Evolutionary conservation across 805 yeast species (phyloP).

Genomic region (Suhomyces faveliae): DNA sequence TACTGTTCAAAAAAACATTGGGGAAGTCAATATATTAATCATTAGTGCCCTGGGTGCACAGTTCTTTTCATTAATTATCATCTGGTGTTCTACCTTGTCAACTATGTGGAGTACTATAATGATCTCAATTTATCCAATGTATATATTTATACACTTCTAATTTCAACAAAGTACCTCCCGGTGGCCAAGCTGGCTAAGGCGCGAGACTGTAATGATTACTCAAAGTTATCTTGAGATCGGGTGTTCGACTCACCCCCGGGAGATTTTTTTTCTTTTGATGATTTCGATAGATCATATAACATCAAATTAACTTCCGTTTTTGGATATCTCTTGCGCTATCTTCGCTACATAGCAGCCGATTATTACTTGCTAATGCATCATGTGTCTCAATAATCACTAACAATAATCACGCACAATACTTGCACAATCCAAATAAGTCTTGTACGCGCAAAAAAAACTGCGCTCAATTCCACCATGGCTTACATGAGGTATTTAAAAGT

Average conservation of each 20-base stretch:
- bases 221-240: constrained; percentile 46
- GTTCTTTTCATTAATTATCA: no score
- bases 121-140: no score
- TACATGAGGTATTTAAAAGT: not conserved
- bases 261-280: constrained; percentile 21
- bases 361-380: not conserved
- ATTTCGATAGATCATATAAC: not conserved
- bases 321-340: not conserved
- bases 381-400: not conserved
- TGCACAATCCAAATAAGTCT: no score
- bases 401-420: not conserved
- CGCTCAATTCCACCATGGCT: not conserved
- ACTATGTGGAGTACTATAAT: no score
- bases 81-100: no score
- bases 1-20: no score
- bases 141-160: no score
- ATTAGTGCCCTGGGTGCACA: no score
- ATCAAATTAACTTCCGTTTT: not conserved
- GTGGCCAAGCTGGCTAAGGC: constrained; percentile 53
- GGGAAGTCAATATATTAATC: no score
- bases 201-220: constrained; percentile 44
- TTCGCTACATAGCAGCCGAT: not conserved
- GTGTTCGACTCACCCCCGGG: constrained; percentile 52
- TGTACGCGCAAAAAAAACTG: not conserved
- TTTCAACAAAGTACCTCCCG: constrained; percentile 24